phyloP scores from a whole-genome alignment of 352 stramenopile species.

The Globisporangium irregulare region DNA sequence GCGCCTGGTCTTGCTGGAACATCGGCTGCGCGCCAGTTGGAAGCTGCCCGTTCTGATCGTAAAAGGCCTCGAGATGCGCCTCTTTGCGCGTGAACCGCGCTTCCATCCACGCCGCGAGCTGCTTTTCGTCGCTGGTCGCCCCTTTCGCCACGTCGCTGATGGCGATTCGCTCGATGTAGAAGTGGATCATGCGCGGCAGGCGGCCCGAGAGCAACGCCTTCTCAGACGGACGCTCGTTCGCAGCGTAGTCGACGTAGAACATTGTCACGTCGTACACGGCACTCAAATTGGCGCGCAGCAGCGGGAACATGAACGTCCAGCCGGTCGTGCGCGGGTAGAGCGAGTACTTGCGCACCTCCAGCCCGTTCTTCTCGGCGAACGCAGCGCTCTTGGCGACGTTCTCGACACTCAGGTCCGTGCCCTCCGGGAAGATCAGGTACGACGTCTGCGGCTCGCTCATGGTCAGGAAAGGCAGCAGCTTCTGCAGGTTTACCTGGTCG shows the following conservation, averaged over 20 bases:
- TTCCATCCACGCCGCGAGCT: constrained; percentile 62
- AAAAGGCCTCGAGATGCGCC: constrained; percentile 55
- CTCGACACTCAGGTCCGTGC: constrained; percentile 64
- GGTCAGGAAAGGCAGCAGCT: constrained; percentile 54
- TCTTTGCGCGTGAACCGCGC: constrained; percentile 69
- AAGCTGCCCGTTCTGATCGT: constrained; percentile 50
- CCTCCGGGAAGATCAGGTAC: constrained; percentile 81
- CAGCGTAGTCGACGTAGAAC: constrained; percentile 71
- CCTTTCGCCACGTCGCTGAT: constrained; percentile 30
- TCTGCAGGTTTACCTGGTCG: constrained; percentile 49
- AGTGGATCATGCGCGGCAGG: constrained; percentile 58
- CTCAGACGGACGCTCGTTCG: constrained; percentile 67
- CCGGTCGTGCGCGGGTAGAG: constrained; percentile 77
- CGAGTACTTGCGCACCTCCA: constrained; percentile 50
- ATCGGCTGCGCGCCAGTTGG: constrained; percentile 45
- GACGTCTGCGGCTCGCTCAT: constrained; percentile 47
- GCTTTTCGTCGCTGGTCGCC: constrained; percentile 27
- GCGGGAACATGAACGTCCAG: constrained; percentile 72
- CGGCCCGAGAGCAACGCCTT: constrained; percentile 52
- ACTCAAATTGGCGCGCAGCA: constrained; percentile 48
- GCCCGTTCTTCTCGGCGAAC: constrained; percentile 53
- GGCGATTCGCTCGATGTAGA: constrained; percentile 66
- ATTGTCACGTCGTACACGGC: constrained; percentile 83
- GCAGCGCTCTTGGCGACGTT: constrained; percentile 62
- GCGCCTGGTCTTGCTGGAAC: constrained; percentile 32